Conservation (phyloP, 2,329 filamentous ascomycete genomes). For the Ampelomyces quisqualis region DNA sequence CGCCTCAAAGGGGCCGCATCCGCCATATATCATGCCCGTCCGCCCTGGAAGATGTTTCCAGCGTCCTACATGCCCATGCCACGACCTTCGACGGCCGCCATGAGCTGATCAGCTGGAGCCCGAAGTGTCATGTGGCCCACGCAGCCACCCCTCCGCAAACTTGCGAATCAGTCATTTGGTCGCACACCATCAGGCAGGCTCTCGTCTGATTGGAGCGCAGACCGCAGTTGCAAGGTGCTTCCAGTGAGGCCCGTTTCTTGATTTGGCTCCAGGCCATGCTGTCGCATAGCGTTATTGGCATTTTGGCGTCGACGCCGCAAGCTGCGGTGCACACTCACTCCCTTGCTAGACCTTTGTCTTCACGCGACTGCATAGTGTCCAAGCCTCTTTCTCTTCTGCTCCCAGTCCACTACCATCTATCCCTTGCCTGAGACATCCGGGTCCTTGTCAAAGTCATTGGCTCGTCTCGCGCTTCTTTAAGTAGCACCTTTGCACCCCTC, state of each 20-base stretch:
- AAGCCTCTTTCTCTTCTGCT: slow-evolving; percentile 21
- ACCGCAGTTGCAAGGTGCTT: slow-evolving; percentile 37
- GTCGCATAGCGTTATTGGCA: slow-evolving; percentile 35
- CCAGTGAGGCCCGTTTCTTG: slow-evolving; percentile 38
- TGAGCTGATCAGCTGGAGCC: slow-evolving; percentile 42
- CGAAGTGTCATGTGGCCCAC: slow-evolving; percentile 40
- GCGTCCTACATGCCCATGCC: slow-evolving; percentile 20
- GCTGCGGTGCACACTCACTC: slow-evolving; percentile 26
- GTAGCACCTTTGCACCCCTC: slow-evolving; percentile 33
- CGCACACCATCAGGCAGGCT: slow-evolving; percentile 38
- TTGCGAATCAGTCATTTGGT: slow-evolving; percentile 42
- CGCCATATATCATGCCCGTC: slow-evolving; percentile 27
- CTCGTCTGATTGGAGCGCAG: slow-evolving; percentile 35
- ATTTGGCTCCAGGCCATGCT: slow-evolving; percentile 42
- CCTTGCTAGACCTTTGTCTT: slow-evolving; percentile 29
- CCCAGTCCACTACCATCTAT: slow-evolving; percentile 14
- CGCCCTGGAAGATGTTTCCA: slow-evolving; percentile 15
- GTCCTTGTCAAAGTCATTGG: slow-evolving; percentile 25
- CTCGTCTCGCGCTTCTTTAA: slow-evolving; percentile 27
- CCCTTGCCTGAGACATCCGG: slow-evolving; percentile 30
- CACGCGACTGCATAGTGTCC: slow-evolving; percentile 37
- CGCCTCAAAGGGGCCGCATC: slow-evolving; percentile 19
- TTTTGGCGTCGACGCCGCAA: slow-evolving; percentile 32
- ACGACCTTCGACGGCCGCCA: slow-evolving; percentile 24
- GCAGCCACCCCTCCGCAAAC: slow-evolving; percentile 41